These are phyloP conservation scores for Colletotrichum paranaense DNA, from an alignment of 2,329 filamentous ascomycete species.

Conservation along the genomic window DNA sequence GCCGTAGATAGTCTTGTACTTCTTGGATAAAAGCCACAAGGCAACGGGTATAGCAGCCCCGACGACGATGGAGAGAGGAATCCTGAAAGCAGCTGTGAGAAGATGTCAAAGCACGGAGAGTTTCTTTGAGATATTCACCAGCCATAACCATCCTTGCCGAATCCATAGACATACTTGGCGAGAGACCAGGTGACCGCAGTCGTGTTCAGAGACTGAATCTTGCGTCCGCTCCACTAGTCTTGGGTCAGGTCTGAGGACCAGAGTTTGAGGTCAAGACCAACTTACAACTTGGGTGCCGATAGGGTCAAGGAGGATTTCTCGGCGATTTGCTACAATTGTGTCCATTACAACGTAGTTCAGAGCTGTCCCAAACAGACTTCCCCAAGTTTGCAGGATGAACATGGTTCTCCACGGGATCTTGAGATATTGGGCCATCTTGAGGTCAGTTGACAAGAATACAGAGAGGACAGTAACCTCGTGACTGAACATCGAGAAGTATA, in stretches of 20 bases:
- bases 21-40: conserved; percentile 24
- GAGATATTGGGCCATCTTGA: conserved; percentile 81
- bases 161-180: conserved; percentile 39
- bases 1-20: conserved; percentile 30
- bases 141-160: conserved; percentile 27
- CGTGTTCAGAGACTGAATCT: conserved; percentile 59
- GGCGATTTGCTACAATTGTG: conserved; percentile 55
- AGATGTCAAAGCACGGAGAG: background rate
- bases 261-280: background rate
- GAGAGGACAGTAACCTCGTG: conserved; percentile 48
- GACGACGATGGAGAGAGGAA: conserved; percentile 52
- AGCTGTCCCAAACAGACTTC: conserved; percentile 53
- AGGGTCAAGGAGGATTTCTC: conserved; percentile 47
- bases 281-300: conserved; percentile 33
- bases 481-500: conserved; percentile 55
- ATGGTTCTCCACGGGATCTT: conserved; percentile 74
- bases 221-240: conserved; percentile 56
- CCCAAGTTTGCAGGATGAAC: conserved; percentile 69
- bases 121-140: conserved; percentile 2
- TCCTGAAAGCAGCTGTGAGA: conserved; percentile 44
- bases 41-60: conserved; percentile 40
- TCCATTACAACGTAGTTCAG: conserved; percentile 60
- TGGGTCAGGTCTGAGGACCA: background rate
- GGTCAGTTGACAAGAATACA: conserved; percentile 57
- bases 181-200: conserved; percentile 43